phyloP scores from a whole-genome alignment of 2,329 filamentous ascomycete species.

The Alternaria sp. region DNA sequence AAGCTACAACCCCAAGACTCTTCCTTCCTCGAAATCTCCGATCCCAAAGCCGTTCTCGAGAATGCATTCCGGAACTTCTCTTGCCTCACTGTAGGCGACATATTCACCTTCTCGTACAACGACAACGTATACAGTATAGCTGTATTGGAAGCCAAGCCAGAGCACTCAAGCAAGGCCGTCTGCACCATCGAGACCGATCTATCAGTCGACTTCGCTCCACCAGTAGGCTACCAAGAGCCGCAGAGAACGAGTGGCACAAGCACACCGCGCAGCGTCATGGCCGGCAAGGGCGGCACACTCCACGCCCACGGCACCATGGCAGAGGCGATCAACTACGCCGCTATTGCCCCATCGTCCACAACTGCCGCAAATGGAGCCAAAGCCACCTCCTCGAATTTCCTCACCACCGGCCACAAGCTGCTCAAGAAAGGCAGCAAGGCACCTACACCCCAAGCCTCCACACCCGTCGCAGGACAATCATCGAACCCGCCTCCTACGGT shows the following conservation, averaged over 20 bases:
- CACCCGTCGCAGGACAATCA: conserved; percentile 69
- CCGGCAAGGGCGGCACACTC: conserved; percentile 73
- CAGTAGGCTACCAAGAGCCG: conserved; percentile 92
- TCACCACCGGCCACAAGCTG: conserved; percentile 81
- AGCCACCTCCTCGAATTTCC: conserved; percentile 78
- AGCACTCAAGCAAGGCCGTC: conserved; percentile 81
- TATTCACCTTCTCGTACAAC: conserved; percentile 97
- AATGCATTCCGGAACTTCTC: conserved; percentile 97
- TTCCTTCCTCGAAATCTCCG: conserved; percentile 94
- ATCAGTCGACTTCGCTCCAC: conserved; percentile 93
- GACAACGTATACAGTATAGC: conserved; percentile 92
- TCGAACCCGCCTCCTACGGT: conserved; percentile 53
- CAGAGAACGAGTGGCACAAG: conserved; percentile 81
- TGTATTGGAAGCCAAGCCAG: conserved; percentile 91
- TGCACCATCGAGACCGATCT: conserved; percentile 97
- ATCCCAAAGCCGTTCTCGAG: conserved; percentile 96
- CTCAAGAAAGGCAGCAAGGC: conserved; percentile 82
- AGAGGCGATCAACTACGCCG: conserved; percentile 93
- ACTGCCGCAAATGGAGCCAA: conserved; percentile 69
- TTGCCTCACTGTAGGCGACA: conserved; percentile 88
- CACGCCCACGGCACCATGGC: conserved; percentile 94
- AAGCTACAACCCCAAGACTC: conserved; percentile 95
- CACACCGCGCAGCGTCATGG: conserved; percentile 76
- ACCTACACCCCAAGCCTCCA: conserved; percentile 65
- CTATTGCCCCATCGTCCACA: conserved; percentile 81